phyloP scores from a whole-genome alignment of 192 early-diverging fungal species.

The Chytriomyces hyalinus region DNA sequence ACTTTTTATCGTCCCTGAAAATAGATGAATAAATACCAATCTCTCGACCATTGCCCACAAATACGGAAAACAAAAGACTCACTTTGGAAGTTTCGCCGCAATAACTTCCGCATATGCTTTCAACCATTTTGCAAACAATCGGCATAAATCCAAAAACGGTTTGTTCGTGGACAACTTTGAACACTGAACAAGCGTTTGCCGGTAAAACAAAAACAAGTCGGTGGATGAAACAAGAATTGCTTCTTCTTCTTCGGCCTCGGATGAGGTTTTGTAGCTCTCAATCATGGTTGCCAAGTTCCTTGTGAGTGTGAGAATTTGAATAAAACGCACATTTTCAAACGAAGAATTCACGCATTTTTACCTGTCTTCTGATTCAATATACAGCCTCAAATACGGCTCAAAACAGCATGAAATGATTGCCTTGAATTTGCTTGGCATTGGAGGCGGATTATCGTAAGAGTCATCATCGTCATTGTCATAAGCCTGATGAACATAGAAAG shows the following conservation, averaged over 20 bases:
- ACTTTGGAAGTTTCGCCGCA: conserved; percentile 72
- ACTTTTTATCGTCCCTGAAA: conserved; percentile 65
- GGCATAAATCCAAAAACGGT: conserved; percentile 83
- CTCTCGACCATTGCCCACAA: neutral
- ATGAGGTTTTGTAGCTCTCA: conserved; percentile 51
- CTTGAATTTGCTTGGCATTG: conserved; percentile 62
- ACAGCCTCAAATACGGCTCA: conserved; percentile 87
- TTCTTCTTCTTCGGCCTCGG: conserved; percentile 59
- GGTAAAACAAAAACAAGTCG: conserved; percentile 91
- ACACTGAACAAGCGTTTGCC: conserved; percentile 84
- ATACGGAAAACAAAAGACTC: conserved; percentile 22
- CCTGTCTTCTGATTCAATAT: conserved; percentile 84
- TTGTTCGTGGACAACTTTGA: conserved; percentile 83
- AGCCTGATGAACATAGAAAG: no score
- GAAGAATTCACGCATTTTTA: conserved; percentile 57
- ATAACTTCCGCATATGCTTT: conserved; percentile 80
- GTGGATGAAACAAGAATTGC: conserved; percentile 84
- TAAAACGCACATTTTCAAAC: neutral
- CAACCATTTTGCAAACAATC: conserved; percentile 82
- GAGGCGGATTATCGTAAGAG: conserved; percentile 25
- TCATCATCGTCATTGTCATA: neutral
- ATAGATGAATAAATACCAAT: neutral
- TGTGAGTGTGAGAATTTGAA: neutral
- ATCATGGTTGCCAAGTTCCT: conserved; percentile 71
- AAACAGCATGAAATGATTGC: conserved; percentile 82